Evolutionary conservation across 345 rosid species (phyloP), one percentile per base, ranked within the genome.

Genomic region (Euclidium syriacum): DNA sequence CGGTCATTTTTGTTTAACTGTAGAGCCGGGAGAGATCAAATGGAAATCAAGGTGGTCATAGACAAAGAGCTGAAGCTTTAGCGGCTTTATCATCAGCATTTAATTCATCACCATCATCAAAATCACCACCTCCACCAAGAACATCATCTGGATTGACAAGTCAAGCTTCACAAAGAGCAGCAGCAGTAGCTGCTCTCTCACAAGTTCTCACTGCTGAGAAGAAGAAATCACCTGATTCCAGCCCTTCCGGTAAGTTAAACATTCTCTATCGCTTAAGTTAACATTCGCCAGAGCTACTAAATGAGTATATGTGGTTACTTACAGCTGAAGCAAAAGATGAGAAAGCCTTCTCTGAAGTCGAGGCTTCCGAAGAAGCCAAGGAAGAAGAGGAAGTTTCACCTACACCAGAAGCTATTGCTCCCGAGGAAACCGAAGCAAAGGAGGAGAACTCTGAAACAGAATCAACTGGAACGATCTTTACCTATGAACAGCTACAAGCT

Each of bases 161-260:
- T 52, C 82, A 75, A 63, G 91, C 85, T 42, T 83, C 97, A 32
- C 99, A 94, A 76, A 86, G 92, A 79, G 90, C 95, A 41, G 97
- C 99, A 55, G 99, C 99, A 46, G 77, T 90, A 29, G 99, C 99
- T 38, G 99, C 97, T 65, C 92, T 94, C 67, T 94, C 97, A 9
- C 74, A 78, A 36, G 97, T 84, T 73, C 97, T 94, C 64, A 77
- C 84, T 34, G 95, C 92, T 38, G 99, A 94, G 78, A 88, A 79
- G 71, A 81, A 82, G 73, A 68, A 62, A 74, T 75, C 91, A 7
- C 83, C 89, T 3, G 94, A 80, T 60, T 46, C 68, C 58, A 81
- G 70, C 59, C 73, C 77, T 64, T 59, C 68, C 8, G 58, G 95
- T 85, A 75, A 80, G 81, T 32, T 50, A n/a, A n/a, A n/a, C n/a